These are phyloP conservation scores for Lepraria neglecta DNA, from an alignment of 495 filamentous ascomycete species.

Conservation along the genomic window DNA sequence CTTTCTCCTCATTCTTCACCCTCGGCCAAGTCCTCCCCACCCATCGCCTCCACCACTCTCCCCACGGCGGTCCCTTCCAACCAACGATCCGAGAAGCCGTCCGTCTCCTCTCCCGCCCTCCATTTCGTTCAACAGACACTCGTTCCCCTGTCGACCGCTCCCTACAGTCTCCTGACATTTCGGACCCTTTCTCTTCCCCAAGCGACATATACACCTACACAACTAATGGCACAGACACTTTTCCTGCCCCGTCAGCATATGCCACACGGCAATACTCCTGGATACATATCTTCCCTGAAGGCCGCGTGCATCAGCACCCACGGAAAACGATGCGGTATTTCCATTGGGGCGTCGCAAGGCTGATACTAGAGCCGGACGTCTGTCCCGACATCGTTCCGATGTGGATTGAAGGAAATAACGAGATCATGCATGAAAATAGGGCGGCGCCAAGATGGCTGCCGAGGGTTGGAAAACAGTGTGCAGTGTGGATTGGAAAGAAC, in stretches of 20 bases:
- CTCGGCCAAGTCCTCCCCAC: constrained; percentile 86
- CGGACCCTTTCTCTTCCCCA: constrained; percentile 55
- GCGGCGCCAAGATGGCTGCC: constrained; percentile 76
- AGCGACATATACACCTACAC: constrained; percentile 56
- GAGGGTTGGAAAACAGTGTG: constrained; percentile 60
- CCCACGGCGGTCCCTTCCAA: constrained; percentile 74
- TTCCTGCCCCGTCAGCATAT: constrained; percentile 52
- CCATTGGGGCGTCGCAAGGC: constrained; percentile 87
- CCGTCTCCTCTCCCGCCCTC: constrained; percentile 66
- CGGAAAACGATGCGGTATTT: constrained; percentile 82
- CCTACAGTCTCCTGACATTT: constrained; percentile 45
- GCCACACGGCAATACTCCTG: constrained; percentile 55
- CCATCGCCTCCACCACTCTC: constrained; percentile 70
- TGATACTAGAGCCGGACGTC: constrained; percentile 81
- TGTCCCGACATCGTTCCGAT: constrained; percentile 85
- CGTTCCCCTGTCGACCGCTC: constrained; percentile 32
- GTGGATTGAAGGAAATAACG: constrained; percentile 81
- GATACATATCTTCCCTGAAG: constrained; percentile 96
- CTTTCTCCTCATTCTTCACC: constrained; percentile 64
- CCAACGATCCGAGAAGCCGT: constrained; percentile 82
- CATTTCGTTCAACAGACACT: constrained; percentile 40
- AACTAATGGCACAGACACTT: constrained; percentile 51
- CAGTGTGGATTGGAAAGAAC: constrained; percentile 61
- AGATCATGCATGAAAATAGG: constrained; percentile 77
- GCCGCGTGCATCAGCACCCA: constrained; percentile 82